phyloP scores from a whole-genome alignment of 1,284 basidiomycete species.

The Pseudozyma pruni region DNA sequence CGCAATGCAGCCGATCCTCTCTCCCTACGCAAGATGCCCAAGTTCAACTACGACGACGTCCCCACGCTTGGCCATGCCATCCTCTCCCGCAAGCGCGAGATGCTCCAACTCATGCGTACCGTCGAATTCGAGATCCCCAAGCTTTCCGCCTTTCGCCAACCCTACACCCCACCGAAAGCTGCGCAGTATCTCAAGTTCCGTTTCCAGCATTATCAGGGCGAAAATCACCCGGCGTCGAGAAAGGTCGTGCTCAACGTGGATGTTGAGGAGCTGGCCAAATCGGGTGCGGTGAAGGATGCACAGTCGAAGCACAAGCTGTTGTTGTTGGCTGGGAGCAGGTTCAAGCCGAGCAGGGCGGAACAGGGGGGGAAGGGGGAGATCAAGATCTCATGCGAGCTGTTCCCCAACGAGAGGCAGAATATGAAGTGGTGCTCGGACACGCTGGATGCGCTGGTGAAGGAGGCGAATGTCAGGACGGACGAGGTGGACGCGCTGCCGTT shows the following conservation, averaged over 20 bases:
- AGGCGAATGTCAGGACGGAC: conserved; percentile 60
- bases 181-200: conserved; percentile 55
- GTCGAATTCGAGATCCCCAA: conserved; percentile 64
- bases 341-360: conserved; percentile 28
- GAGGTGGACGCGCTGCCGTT: conserved; percentile 65
- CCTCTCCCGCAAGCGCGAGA: conserved; percentile 55
- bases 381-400: conserved; percentile 67
- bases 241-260: conserved; percentile 66
- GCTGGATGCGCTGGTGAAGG: conserved; percentile 66
- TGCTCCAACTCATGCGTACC: conserved; percentile 57
- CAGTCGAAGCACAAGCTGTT: conserved; percentile 68
- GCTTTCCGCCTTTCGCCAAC: conserved; percentile 60
- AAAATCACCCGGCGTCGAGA: conserved; percentile 66
- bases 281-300: conserved; percentile 40
- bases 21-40: conserved; percentile 51
- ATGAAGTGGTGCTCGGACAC: conserved; percentile 70
- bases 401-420: conserved; percentile 68
- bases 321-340: conserved; percentile 66
- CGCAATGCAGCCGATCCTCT: conserved; percentile 48
- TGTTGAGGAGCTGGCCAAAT: conserved; percentile 53
- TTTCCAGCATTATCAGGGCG: conserved; percentile 68
- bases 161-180: conserved; percentile 58
- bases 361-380: conserved; percentile 50
- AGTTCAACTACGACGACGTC: conserved; percentile 65
- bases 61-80: conserved; percentile 62